A percentile compares a stretch with the other conserved stretches of the same genome.
Evolutionary conservation across 768 basidiomycete species (phyloP).

Genomic region (Crassisporium funariophilum): DNA sequence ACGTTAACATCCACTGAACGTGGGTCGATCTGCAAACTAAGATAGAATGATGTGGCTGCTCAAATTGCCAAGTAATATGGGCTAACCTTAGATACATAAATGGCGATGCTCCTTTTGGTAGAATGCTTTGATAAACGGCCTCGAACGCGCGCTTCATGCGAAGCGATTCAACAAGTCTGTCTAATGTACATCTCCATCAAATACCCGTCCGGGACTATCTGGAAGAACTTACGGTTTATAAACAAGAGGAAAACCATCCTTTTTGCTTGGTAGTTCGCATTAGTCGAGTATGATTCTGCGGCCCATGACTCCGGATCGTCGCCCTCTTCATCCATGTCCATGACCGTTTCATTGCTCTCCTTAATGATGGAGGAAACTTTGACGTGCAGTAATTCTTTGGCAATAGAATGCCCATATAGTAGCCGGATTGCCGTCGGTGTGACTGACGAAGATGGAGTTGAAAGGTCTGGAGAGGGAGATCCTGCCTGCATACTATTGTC

Average conservation of each 20-base stretch:
- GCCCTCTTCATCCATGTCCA: slow-evolving; percentile 29
- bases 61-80: not conserved
- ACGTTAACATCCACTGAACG: slow-evolving; percentile 95
- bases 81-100: slow-evolving; percentile 93
- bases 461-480: slow-evolving; percentile 74
- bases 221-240: slow-evolving; percentile 93
- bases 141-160: slow-evolving; percentile 89
- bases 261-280: slow-evolving; percentile 88
- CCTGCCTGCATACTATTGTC: slow-evolving; percentile 52
- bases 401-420: slow-evolving; percentile 79
- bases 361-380: slow-evolving; percentile 36
- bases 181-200: slow-evolving; percentile 42
- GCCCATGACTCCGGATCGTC: slow-evolving; percentile 58
- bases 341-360: slow-evolving; percentile 27
- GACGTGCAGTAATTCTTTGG: slow-evolving; percentile 68
- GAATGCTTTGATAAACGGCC: slow-evolving; percentile 75
- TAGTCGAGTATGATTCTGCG: slow-evolving; percentile 78
- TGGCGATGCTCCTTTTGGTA: slow-evolving; percentile 88
- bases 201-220: too few species aligned
- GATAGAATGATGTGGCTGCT: slow-evolving; percentile 1
- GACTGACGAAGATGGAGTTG: slow-evolving; percentile 72
- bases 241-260: slow-evolving; percentile 86
- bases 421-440: slow-evolving; percentile 71
- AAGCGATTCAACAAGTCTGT: slow-evolving; percentile 88
- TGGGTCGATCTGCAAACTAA: slow-evolving; percentile 81